phyloP scores from a whole-genome alignment of 352 stramenopile species.

The Phytophthora idaei region DNA sequence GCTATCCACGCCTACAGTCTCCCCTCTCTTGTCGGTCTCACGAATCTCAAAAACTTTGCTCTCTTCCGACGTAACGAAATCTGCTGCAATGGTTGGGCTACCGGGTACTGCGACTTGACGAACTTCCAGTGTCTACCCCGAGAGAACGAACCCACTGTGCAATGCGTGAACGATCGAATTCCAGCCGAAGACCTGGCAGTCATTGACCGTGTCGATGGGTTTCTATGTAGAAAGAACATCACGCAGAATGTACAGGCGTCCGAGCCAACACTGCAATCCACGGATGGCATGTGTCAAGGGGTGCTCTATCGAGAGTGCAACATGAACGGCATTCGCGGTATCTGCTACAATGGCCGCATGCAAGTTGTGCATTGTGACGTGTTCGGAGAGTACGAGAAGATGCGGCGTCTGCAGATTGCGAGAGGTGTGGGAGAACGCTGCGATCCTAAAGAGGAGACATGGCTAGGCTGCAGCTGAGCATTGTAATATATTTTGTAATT shows the following conservation, averaged over 20 bases:
- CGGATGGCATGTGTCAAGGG: slow-evolving; percentile 34
- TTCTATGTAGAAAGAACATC: slow-evolving; percentile 37
- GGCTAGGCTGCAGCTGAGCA: slow-evolving; percentile 37
- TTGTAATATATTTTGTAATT: slow-evolving; percentile 11
- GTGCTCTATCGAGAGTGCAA: slow-evolving; percentile 41
- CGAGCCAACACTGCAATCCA: slow-evolving; percentile 31
- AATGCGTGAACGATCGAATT: slow-evolving; percentile 35
- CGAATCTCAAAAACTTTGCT: slow-evolving; percentile 36
- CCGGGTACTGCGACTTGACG: slow-evolving; percentile 29
- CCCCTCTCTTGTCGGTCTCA: slow-evolving; percentile 22
- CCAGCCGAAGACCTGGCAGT: slow-evolving; percentile 20
- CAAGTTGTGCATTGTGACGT: slow-evolving; percentile 52
- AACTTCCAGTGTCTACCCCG: slow-evolving; percentile 39
- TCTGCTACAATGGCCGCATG: slow-evolving; percentile 56
- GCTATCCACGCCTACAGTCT: slow-evolving; percentile 28
- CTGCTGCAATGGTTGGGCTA: slow-evolving; percentile 48
- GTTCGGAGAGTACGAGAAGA: slow-evolving; percentile 37
- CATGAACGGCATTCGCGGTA: slow-evolving; percentile 22
- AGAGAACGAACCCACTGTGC: slow-evolving; percentile 24
- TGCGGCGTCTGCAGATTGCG: slow-evolving; percentile 43
- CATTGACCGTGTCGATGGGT: slow-evolving; percentile 18
- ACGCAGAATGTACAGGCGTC: slow-evolving; percentile 34
- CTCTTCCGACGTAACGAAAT: slow-evolving; percentile 42
- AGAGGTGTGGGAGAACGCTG: slow-evolving; percentile 27
- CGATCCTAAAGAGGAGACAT: slow-evolving; percentile 39